A percentile compares a stretch with the other conserved stretches of the same genome.
Evolutionary conservation across 2,329 filamentous ascomycete species (phyloP).

Genomic region (Dactylellina haptotyla): DNA sequence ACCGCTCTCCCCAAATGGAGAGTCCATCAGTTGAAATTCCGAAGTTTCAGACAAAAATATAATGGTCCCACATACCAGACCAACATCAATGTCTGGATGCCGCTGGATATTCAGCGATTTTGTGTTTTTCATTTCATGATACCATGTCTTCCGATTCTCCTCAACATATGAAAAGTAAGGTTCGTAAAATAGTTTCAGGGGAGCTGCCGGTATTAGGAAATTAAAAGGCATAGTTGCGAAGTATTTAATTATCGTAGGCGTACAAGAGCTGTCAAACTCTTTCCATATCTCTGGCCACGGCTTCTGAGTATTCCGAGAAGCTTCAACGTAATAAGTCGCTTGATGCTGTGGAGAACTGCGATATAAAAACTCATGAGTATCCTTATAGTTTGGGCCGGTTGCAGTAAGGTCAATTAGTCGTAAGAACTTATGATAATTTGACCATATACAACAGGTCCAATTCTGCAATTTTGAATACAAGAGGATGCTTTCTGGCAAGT

Average conservation of each 20-base stretch:
- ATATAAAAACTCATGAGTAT: neutral
- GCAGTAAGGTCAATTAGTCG: too few relatives aligned
- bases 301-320: neutral
- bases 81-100: neutral
- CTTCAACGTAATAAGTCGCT: neutral
- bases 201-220: constrained; percentile 5
- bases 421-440: too few relatives aligned
- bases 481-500: too few relatives aligned
- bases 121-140: neutral
- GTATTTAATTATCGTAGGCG: constrained; percentile 28
- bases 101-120: neutral
- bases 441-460: too few relatives aligned
- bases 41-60: neutral
- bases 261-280: neutral
- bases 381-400: neutral
- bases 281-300: constrained; percentile 19
- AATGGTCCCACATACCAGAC: neutral
- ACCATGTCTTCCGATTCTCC: neutral
- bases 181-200: neutral
- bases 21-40: neutral
- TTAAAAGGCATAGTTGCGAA: constrained; percentile 25
- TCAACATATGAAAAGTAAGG: constrained; percentile 1
- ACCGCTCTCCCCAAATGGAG: neutral
- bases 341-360: neutral
- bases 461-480: too few relatives aligned